A percentile compares a stretch with the other conserved stretches of the same genome.
Evolutionary conservation across 208 protist genomes (phyloP).

Genomic region (Leishmania tropica): DNA sequence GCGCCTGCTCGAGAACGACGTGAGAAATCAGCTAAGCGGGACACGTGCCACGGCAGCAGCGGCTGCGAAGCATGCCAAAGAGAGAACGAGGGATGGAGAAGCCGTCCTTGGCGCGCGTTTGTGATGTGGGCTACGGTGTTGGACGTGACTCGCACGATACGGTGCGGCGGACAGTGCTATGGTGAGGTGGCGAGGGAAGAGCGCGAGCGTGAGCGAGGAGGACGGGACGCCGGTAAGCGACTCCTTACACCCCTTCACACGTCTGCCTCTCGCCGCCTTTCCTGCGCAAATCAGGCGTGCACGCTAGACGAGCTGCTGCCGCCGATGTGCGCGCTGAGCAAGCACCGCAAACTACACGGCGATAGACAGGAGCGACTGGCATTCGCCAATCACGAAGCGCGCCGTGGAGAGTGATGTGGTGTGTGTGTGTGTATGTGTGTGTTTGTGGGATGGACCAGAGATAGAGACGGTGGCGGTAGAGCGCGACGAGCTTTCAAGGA

Average conservation of each 20-base stretch:
- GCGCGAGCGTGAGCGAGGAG: neutral
- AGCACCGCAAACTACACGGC: neutral
- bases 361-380: neutral
- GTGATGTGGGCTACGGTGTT: neutral
- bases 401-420: neutral
- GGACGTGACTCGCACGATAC: neutral
- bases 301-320: neutral
- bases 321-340: neutral
- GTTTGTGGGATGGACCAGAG: neutral
- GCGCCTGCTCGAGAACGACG: neutral
- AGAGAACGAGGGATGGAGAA: slow-evolving; percentile 2
- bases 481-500: neutral
- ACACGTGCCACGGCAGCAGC: neutral
- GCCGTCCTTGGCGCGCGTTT: neutral
- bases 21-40: neutral
- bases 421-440: neutral
- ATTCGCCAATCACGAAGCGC: neutral
- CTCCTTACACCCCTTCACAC: neutral
- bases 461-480: neutral
- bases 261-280: neutral
- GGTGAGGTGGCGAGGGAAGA: neutral
- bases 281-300: neutral
- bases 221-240: neutral
- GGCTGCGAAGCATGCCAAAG: neutral
- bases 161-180: neutral